Base-by-base conservation (phyloP, 2,329 filamentous ascomycete genomes). In the Aspergillus clavatus region DNA sequence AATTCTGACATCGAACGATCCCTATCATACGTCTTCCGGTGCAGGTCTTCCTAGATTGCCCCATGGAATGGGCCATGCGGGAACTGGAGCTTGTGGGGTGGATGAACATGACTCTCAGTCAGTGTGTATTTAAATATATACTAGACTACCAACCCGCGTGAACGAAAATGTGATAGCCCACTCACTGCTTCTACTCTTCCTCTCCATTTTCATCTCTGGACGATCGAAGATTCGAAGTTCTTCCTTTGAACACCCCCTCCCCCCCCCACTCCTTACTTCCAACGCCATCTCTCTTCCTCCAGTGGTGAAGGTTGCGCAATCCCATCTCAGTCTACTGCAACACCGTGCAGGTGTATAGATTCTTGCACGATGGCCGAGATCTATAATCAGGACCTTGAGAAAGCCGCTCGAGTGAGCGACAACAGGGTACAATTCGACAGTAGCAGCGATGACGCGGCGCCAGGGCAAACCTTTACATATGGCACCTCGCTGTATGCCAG, bases 401-500 rank as follows among this genome's bases (percentile, higher is more conserved):
- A 68, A 42, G 59, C 55, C 5, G 59, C 63, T 43, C 54, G 56
- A 12, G 59, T 60, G 48, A n/a, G n/a, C n/a, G 57, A 45, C 40
- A 61, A 63, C 35, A 22, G 42, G 19, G n/a, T n/a, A n/a, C 43
- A 53, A 16, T 52, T 57, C 45, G 56, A 60, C 14, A 63, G 69
- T 38, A 67, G 69, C 21, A 69, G 70, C 48, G 61, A 59, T 48
- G 70, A 70, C 39, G 78, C 77, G 10, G 77, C 83, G 3, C 72
- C 73, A 3, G 78, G 78, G 19, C 78, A 83, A 56, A 78, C 68
- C 50, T 82, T 84, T 54, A 73, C 75, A 48, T 70, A 78, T 48
- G 81, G 80, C 46, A 65, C 78, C 56, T 72, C 71, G 27, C 56
- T 70, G 45, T 82, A 80, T 57, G 81, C 79, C 14, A 80, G 72